These are phyloP conservation scores for Plasmodium blacklocki DNA, from an alignment of 169 alveolate species.

Conservation along the genomic window DNA sequence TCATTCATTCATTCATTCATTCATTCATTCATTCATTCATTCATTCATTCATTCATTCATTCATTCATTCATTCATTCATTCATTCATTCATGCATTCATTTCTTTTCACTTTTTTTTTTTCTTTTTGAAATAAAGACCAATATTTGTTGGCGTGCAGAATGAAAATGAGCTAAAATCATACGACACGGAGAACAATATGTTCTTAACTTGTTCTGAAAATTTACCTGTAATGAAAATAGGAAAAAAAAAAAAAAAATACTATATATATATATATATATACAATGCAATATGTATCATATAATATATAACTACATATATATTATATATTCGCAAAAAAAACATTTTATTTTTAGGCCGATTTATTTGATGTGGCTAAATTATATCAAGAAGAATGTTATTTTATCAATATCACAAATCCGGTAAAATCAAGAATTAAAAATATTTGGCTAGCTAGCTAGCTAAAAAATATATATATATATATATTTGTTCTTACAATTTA, in stretches of 20 bases:
- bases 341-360: conserved; percentile 4
- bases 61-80: neutral
- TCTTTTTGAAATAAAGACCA: conserved; percentile 16
- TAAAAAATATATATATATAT: neutral
- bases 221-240: conserved; percentile 31
- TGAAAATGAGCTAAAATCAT: conserved; percentile 36
- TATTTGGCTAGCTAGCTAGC: neutral
- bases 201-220: conserved; percentile 60
- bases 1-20: neutral
- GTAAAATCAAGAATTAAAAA: conserved; percentile 12
- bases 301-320: neutral
- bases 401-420: conserved; percentile 52
- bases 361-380: conserved; percentile 51
- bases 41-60: neutral
- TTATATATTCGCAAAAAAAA: neutral
- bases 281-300: neutral
- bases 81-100: neutral
- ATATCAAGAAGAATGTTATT: conserved; percentile 33
- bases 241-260: neutral
- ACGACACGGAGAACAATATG: conserved; percentile 24
- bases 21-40: neutral
- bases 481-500: neutral
- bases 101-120: neutral
- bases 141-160: conserved; percentile 17
- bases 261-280: neutral